Conservation (phyloP, 768 basidiomycete genomes). For the Suillus cothurnatus region DNA sequence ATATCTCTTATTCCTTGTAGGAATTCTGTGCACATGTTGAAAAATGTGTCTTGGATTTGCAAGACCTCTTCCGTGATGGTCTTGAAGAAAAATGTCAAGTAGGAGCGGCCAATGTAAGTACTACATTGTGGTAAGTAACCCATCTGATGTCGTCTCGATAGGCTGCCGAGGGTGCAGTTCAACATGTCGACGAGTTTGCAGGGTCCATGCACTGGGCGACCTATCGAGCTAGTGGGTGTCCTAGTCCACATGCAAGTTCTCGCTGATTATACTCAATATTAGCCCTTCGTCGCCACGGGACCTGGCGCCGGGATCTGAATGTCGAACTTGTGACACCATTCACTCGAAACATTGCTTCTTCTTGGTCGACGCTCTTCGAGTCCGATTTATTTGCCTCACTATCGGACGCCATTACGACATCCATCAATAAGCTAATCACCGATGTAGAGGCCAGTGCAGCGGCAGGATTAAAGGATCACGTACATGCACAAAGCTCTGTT, state of each 20-base stretch:
- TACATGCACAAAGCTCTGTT: slow-evolving; percentile 50
- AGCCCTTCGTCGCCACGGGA: slow-evolving; percentile 56
- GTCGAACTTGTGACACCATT: slow-evolving; percentile 59
- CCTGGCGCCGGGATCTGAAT: slow-evolving; percentile 62
- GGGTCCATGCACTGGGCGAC: slow-evolving; percentile 61
- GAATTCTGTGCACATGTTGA: slow-evolving; percentile 50
- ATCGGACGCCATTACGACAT: slow-evolving; percentile 37
- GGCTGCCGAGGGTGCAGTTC: slow-evolving; percentile 47
- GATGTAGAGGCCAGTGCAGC: slow-evolving; percentile 56
- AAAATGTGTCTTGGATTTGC: slow-evolving; percentile 46
- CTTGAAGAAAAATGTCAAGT: slow-evolving; percentile 58
- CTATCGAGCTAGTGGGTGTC: slow-evolving; percentile 54
- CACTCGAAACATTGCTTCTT: slow-evolving; percentile 57
- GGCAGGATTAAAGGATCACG: slow-evolving; percentile 52
- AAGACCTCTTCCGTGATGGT: slow-evolving; percentile 52
- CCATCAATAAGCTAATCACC: slow-evolving; percentile 47
- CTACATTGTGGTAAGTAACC: background rate
- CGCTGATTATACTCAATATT: slow-evolving; percentile 20
- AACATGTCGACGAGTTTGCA: slow-evolving; percentile 52
- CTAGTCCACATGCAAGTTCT: background rate
- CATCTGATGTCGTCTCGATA: slow-evolving; percentile 10
- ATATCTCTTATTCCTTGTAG: slow-evolving; percentile 27
- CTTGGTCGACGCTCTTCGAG: slow-evolving; percentile 64
- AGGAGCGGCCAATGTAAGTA: slow-evolving; percentile 43
- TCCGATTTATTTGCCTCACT: slow-evolving; percentile 55